A percentile compares a stretch with the other conserved stretches of the same genome.
phyloP scores from a whole-genome alignment of 148 eudicot genomes.

The Bassia scoparia region DNA sequence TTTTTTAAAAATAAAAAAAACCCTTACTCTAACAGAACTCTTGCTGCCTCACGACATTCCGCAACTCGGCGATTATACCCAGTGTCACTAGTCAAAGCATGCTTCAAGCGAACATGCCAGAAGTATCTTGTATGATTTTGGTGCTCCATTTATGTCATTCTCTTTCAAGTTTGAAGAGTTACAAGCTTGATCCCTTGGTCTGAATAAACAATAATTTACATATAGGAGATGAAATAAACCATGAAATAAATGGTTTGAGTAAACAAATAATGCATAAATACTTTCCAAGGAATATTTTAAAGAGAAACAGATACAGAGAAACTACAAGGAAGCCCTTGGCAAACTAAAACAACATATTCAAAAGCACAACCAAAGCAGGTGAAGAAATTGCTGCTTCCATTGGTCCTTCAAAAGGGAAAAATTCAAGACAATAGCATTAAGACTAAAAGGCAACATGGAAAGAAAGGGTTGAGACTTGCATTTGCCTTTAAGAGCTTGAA shows the following conservation, averaged over 20 bases:
- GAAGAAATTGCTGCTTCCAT: background rate
- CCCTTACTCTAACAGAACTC: slow-evolving; percentile 66
- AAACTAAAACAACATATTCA: background rate
- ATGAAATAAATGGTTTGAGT: background rate
- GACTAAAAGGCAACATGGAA: too few relatives aligned
- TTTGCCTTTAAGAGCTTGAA: too few relatives aligned
- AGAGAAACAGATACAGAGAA: background rate
- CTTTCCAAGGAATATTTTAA: background rate
- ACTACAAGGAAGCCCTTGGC: background rate
- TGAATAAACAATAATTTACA: slow-evolving; percentile 27
- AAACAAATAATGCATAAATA: background rate
- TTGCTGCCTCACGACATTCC: slow-evolving; percentile 89
- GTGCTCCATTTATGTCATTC: slow-evolving; percentile 29
- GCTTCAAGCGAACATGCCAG: slow-evolving; percentile 92
- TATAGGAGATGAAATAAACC: background rate
- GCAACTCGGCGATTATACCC: slow-evolving; percentile 83
- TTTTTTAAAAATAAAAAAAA: background rate
- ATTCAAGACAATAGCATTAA: background rate
- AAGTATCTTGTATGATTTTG: slow-evolving; percentile 64
- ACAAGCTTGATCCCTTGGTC: slow-evolving; percentile 87
- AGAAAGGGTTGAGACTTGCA: too few relatives aligned
- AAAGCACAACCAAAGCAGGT: background rate
- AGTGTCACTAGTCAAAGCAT: slow-evolving; percentile 66
- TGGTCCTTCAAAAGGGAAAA: background rate
- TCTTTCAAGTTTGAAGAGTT: slow-evolving; percentile 36